Conservation (phyloP, 257 asterid genomes). For the Solanum rostratum region DNA sequence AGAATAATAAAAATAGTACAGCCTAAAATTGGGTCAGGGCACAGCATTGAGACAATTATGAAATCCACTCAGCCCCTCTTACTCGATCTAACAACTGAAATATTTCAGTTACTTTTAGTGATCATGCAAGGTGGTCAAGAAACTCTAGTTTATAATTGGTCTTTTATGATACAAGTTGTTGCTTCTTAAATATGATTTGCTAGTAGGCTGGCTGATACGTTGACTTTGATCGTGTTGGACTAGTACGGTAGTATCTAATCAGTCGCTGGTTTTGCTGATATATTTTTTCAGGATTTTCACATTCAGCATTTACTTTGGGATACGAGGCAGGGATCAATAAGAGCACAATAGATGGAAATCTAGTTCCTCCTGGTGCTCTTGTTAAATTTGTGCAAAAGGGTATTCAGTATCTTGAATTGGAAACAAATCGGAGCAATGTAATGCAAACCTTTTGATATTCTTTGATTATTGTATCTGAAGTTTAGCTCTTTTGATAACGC, state of each 20-base stretch:
- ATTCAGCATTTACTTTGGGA: slow-evolving; percentile 75
- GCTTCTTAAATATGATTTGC: background rate
- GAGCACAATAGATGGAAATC: slow-evolving; percentile 59
- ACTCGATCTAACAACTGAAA: background rate
- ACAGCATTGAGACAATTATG: background rate
- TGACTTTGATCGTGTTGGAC: background rate
- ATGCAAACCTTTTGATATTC: slow-evolving; percentile 9
- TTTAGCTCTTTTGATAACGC: slow-evolving; percentile 3
- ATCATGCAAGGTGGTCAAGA: background rate
- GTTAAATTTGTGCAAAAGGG: slow-evolving; percentile 80
- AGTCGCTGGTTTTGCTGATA: background rate
- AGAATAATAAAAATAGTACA: no score
- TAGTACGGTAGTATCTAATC: background rate
- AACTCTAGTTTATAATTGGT: background rate
- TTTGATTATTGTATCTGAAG: slow-evolving; percentile 9
- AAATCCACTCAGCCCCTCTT: background rate
- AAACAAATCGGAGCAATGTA: slow-evolving; percentile 63
- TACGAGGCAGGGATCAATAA: slow-evolving; percentile 73
- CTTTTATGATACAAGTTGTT: background rate
- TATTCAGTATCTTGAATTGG: slow-evolving; percentile 71
- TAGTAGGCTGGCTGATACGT: background rate
- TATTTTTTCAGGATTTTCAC: slow-evolving; percentile 61
- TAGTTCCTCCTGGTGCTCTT: slow-evolving; percentile 87
- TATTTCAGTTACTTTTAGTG: background rate
- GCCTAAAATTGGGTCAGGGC: no score